Conservation (phyloP, 2,329 filamentous ascomycete species). For the Lachnellula hyalina region DNA sequence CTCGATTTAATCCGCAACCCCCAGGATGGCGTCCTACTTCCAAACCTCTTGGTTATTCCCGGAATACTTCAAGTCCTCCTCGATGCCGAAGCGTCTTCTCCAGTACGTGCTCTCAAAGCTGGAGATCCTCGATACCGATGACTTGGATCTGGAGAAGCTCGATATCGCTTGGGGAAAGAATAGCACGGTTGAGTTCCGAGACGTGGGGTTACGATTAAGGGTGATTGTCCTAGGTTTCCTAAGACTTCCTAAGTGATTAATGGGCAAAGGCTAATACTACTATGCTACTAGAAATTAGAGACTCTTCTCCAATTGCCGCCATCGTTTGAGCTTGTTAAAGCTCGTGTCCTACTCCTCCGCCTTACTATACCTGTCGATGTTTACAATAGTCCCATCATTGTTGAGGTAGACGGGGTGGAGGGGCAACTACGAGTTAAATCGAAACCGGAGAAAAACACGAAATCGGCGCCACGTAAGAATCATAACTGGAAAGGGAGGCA, state of each 20-base stretch:
- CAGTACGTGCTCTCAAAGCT: conserved; percentile 79
- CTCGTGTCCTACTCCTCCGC: conserved; percentile 69
- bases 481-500: conserved; percentile 29
- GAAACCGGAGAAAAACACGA: conserved; percentile 18
- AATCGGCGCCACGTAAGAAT: conserved; percentile 33
- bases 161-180: conserved; percentile 78
- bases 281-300: conserved; percentile 65
- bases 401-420: conserved; percentile 78
- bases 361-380: conserved; percentile 85
- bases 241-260: neutral
- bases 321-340: conserved; percentile 64
- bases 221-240: conserved; percentile 40
- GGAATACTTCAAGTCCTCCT: conserved; percentile 40
- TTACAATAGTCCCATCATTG: conserved; percentile 74
- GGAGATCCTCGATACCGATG: conserved; percentile 82
- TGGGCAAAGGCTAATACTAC: conserved; percentile 16
- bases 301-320: conserved; percentile 68
- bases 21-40: conserved; percentile 32
- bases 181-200: conserved; percentile 77
- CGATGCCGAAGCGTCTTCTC: conserved; percentile 83
- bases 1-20: neutral
- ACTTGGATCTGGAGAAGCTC: conserved; percentile 78
- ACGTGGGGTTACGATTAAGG: conserved; percentile 76
- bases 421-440: conserved; percentile 55
- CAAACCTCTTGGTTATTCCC: conserved; percentile 7